Conservation (phyloP, 805 yeast species). For the Candida dendrica region DNA sequence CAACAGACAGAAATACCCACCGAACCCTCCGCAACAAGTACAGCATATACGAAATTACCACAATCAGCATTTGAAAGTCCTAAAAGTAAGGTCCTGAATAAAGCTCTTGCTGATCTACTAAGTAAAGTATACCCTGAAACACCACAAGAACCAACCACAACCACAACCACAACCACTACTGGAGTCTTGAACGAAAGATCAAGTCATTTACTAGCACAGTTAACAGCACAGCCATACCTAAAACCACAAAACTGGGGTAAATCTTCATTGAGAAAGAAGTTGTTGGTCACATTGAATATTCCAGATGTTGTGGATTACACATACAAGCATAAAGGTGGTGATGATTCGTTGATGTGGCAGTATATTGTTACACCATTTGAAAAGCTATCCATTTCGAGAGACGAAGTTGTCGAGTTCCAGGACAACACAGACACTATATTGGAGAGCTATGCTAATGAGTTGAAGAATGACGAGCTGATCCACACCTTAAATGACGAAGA, state of each 20-base stretch:
- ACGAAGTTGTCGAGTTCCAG: constrained; percentile 21
- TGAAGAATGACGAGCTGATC: constrained; percentile 24
- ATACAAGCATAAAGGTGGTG: constrained; percentile 13
- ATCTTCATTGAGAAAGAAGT: constrained; percentile 55
- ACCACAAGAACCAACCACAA: constrained; percentile 4
- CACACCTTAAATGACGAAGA: constrained; percentile 27
- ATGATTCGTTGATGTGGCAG: constrained; percentile 11
- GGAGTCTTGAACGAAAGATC: constrained; percentile 27
- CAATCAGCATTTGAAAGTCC: constrained; percentile 8
- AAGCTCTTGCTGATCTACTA: constrained; percentile 5
- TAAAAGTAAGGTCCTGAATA: constrained; percentile 2
- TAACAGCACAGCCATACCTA: constrained; percentile 41
- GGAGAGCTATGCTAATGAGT: constrained; percentile 4
- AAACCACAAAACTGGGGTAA: constrained; percentile 64
- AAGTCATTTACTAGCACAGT: constrained; percentile 33
- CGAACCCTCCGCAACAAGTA: neutral
- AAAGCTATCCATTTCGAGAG: constrained; percentile 23
- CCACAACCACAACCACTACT: too few species aligned
- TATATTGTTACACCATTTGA: constrained; percentile 19
- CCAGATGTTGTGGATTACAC: constrained; percentile 64
- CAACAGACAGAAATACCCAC: neutral
- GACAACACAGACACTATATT: constrained; percentile 16
- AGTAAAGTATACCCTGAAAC: constrained; percentile 8
- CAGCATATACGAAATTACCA: constrained; percentile 5
- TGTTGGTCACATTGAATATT: constrained; percentile 59